Conservation (phyloP, 768 basidiomycete genomes). For the Kwoniella pini region DNA sequence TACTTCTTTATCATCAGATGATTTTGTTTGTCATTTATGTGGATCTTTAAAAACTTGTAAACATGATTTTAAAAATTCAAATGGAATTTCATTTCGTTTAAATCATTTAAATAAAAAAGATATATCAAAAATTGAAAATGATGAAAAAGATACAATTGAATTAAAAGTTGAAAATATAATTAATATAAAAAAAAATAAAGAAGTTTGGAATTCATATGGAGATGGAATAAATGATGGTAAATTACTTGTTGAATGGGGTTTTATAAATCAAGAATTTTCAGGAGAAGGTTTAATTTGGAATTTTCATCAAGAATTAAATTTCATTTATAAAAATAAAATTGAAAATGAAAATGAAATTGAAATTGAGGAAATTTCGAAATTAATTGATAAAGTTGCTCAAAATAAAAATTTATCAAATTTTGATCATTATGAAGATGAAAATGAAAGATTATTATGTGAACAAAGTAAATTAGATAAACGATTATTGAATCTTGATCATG, state of each 20-base stretch:
- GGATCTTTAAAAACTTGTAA: constrained; percentile 38
- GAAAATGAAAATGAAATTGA: background rate
- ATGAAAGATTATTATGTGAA: constrained; percentile 8
- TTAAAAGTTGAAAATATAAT: constrained; percentile 25
- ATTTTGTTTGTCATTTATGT: constrained; percentile 39
- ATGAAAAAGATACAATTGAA: constrained; percentile 27
- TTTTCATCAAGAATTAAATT: background rate
- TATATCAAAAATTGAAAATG: constrained; percentile 1
- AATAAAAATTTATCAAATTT: background rate
- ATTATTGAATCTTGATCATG: constrained; percentile 21
- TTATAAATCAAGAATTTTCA: constrained; percentile 24
- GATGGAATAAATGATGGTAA: constrained; percentile 33
- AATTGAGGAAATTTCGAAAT: background rate
- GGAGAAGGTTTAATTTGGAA: constrained; percentile 25
- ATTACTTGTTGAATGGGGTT: constrained; percentile 39
- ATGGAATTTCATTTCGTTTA: constrained; percentile 8
- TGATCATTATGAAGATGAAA: background rate
- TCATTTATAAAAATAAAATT: background rate
- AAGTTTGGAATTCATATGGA: constrained; percentile 40
- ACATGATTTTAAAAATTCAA: constrained; percentile 12
- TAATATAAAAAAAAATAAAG: constrained; percentile 21
- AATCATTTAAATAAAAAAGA: constrained; percentile 9
- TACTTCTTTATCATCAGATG: constrained; percentile 38
- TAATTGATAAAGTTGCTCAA: background rate
- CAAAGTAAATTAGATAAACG: background rate